A percentile compares a stretch with the other conserved stretches of the same genome.
phyloP scores from a whole-genome alignment of 1,284 basidiomycete genomes.

The Ceratobasidium sp. region DNA sequence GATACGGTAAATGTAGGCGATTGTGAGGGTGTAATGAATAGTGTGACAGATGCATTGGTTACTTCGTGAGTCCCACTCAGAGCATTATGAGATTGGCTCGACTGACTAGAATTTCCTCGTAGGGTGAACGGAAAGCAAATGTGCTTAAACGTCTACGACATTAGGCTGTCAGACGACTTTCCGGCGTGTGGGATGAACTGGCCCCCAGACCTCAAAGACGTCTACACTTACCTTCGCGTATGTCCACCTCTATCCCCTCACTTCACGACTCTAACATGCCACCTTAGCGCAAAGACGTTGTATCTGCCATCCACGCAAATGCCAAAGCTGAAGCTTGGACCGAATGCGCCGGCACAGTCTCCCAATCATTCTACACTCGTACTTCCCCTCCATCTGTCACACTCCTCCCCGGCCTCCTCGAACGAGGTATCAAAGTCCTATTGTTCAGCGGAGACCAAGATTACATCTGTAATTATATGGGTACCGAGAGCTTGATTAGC shows the following conservation, averaged over 20 bases:
- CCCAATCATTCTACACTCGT: conserved; percentile 71
- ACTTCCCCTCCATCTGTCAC: conserved; percentile 79
- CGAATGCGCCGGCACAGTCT: conserved; percentile 86
- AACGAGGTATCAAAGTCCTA: conserved; percentile 81
- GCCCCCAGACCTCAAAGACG: conserved; percentile 87
- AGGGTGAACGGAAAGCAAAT: conserved; percentile 80
- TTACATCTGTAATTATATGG: conserved; percentile 95
- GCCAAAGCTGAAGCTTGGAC: conserved; percentile 87
- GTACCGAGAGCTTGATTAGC: conserved; percentile 88
- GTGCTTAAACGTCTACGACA: conserved; percentile 97
- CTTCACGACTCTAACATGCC: conserved; percentile 36
- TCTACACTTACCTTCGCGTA: conserved; percentile 87
- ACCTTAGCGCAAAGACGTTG: conserved; percentile 81
- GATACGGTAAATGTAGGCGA: conserved; percentile 67
- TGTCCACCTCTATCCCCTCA: conserved; percentile 55
- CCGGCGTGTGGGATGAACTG: conserved; percentile 99
- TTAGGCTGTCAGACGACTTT: conserved; percentile 84
- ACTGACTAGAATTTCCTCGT: conserved; percentile 12
- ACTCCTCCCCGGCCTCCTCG: conserved; percentile 84
- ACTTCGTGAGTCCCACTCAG: conserved; percentile 64
- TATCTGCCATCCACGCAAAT: conserved; percentile 85
- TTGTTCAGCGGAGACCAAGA: conserved; percentile 97
- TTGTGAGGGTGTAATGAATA: conserved; percentile 78
- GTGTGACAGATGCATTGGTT: conserved; percentile 63
- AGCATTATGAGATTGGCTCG: neutral